phyloP scores from a whole-genome alignment of 108 stramenopile genomes.

The Nitzschia putrida region DNA sequence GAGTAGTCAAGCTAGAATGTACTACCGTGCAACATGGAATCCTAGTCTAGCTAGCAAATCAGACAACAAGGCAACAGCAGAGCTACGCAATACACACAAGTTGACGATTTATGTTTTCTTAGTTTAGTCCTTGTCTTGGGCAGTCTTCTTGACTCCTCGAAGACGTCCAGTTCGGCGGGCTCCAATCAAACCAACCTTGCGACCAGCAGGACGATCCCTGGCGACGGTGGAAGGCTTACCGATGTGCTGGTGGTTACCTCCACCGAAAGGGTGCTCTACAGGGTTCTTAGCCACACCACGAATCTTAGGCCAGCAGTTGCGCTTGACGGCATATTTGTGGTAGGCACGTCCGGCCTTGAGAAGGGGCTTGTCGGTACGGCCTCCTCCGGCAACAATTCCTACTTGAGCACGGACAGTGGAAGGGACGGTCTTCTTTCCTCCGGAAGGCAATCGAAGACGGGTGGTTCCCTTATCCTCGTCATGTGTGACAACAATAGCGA shows the following conservation, averaged over 20 bases:
- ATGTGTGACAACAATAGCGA: conserved; percentile 97
- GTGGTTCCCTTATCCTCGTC: conserved; percentile 99
- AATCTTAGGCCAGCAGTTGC: conserved; percentile 99
- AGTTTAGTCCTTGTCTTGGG: conserved; percentile 89
- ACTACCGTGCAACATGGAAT: neutral
- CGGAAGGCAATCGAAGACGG: conserved; percentile 96
- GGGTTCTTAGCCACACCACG: conserved; percentile 99
- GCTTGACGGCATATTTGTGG: conserved; percentile 99
- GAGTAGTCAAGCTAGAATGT: neutral
- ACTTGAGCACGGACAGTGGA: conserved; percentile 95
- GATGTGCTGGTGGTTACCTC: conserved; percentile 99
- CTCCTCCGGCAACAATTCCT: conserved; percentile 99
- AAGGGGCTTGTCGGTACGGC: conserved; percentile 99
- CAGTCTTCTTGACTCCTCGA: conserved; percentile 96
- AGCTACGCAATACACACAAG: too few relatives aligned
- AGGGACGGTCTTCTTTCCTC: conserved; percentile 97
- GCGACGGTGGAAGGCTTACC: conserved; percentile 95
- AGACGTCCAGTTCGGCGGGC: conserved; percentile 99
- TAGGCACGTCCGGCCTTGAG: conserved; percentile 99
- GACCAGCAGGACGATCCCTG: conserved; percentile 90
- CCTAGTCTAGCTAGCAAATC: too few relatives aligned
- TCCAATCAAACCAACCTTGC: conserved; percentile 98
- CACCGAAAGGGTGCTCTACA: conserved; percentile 99
- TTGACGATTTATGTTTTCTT: neutral
- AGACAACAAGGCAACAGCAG: too few relatives aligned